Evolutionary conservation across 2,329 filamentous ascomycete genomes (phyloP), one percentile per base, ranked within the genome.

Genomic region (Hypoxylon sp.): DNA sequence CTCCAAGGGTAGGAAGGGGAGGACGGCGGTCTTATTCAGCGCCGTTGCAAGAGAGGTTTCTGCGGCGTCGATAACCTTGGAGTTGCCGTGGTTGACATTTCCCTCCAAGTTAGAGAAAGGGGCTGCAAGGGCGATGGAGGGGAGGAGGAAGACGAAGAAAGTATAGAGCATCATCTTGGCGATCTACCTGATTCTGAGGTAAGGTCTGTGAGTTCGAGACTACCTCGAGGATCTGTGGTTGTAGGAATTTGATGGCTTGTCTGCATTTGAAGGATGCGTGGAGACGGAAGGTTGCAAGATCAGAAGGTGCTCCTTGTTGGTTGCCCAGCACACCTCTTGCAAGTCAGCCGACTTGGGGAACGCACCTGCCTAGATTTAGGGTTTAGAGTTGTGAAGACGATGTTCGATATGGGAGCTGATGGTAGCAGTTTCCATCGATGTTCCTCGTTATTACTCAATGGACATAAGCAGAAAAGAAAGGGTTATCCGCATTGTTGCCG

Each of bases 131-230:
- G 29, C 29, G 15, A 52, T 15, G n/a, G n/a, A 57, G 37, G 31
- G 17, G 27, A 61, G 24, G 3, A 58, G 24, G 3, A 65, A 31
- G n/a, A 53, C 4, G 10, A 59, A 5, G 27, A 62, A 32, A 15
- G 13, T 42, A 27, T 55, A 59, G 1, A 17, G 7, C 15, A n/a
- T 50, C 63, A 66, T 66, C 29, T 47, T 57, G 57, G 2, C 31
- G 19, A 21, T 51, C 19, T 37, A 13, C 8, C 7, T 52, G 29
- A 13, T 2, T 42, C 13, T 42, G 6, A 2, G 13, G n/a, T 50
- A 1, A 17, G 2, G 3, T 13, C 29, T 21, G 5, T 3, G 17
- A 29, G 11, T 50, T 44, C 6, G 39, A 44, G 17, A 19, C 39
- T 44, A 11, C 17, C 39, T 21, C 7, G 5, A 44, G 10, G 17